phyloP scores from a whole-genome alignment of 768 basidiomycete species.

The Lentinula lateritia region DNA sequence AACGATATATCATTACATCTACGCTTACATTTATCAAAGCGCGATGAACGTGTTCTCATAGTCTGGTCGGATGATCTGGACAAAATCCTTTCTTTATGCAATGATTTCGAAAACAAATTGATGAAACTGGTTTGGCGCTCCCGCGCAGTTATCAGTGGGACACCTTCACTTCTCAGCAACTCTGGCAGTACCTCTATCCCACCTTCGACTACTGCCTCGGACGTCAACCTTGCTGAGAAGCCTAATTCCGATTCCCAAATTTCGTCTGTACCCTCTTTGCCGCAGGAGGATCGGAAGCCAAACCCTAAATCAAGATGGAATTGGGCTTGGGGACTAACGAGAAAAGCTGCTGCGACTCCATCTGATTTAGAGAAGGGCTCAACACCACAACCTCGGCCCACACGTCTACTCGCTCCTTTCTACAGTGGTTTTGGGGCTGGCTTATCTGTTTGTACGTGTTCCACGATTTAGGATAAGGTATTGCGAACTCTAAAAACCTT shows the following conservation, averaged over 20 bases:
- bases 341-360: conserved; percentile 21
- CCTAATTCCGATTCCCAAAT: conserved; percentile 18
- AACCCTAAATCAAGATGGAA: conserved; percentile 24
- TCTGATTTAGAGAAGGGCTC: conserved; percentile 50
- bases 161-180: conserved; percentile 33
- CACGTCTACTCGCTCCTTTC: conserved; percentile 64
- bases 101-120: conserved; percentile 67
- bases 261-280: conserved; percentile 20
- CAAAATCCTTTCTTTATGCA: conserved; percentile 65
- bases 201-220: conserved; percentile 45
- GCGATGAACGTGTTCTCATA: conserved; percentile 77
- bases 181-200: conserved; percentile 32
- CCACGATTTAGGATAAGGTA: neutral
- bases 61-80: conserved; percentile 86
- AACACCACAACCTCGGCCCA: conserved; percentile 33
- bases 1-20: neutral
- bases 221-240: conserved; percentile 53
- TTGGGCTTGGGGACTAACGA: conserved; percentile 44
- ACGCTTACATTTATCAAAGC: conserved; percentile 32
- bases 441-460: conserved; percentile 54
- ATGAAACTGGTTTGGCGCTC: conserved; percentile 53
- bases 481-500: neutral
- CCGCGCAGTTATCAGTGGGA: conserved; percentile 24
- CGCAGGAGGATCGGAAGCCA: conserved; percentile 24
- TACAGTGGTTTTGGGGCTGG: conserved; percentile 69